Evolutionary conservation across 345 rosid species (phyloP), one percentile per base, ranked within the genome.

Genomic region (Linum tenue): DNA sequence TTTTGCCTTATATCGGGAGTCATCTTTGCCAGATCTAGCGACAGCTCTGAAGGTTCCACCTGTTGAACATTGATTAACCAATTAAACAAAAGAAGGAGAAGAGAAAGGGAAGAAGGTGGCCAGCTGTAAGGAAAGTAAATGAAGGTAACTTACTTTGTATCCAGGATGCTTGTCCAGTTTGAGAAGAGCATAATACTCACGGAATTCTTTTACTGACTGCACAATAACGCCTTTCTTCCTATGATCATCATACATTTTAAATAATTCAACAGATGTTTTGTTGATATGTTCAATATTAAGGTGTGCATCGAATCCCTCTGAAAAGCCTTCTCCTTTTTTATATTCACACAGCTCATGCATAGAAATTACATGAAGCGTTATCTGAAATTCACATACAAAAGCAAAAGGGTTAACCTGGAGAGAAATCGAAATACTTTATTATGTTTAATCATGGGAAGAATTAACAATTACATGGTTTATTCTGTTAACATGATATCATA

Each of bases 121-220:
- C 31, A 22, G 31, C 31, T 22, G 31, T 22, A 58, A 70, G 22
- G 39, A 72, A 73, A 76, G 15, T 41, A 64, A 60, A 37, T 64
- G 60, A 64, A 59, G 63, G 65, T n/a, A 40, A 75, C 86, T 85
- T 72, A 88, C 99, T 78, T 80, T 94, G 68, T 94, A 94, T 67
- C 99, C 99, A 55, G 99, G 99, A 86, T 94, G 99, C 76, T 89
- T 94, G 84, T 94, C 99, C 44, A 94, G 86, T 79, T 94, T 94
- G 81, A 94, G 90, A 82, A 94, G 97, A 8, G 96, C 99, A 76
- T 94, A 94, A 76, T 91, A 94, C 59, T 97, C 99, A 77, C 99
- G 88, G 15, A 94, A 94, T 78, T 94, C 97, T 71, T 79, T 86
- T 74, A 90, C 96, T 51, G 95, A 79, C 44, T 88, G 79, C 64